Percentiles rank a stretch among this genome's conserved stretches.
Evolutionary conservation across 768 basidiomycete species (phyloP).

Genomic region (Royoungia palumana): DNA sequence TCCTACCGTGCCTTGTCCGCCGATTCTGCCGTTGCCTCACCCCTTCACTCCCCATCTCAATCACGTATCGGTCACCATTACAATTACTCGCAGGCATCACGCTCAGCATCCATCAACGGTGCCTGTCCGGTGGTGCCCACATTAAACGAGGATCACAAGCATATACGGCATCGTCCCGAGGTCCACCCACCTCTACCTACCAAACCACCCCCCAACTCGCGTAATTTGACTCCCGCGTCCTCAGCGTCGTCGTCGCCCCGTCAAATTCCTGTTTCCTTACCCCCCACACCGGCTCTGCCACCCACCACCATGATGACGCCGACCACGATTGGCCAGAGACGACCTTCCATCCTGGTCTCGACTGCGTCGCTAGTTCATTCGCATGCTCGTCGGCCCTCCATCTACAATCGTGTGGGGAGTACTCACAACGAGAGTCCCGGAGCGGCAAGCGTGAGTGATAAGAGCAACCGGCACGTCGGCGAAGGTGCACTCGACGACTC

Average conservation of each 20-base stretch:
- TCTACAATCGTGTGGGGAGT: constrained; percentile 39
- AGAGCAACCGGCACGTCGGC: constrained; percentile 61
- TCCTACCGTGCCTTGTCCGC: constrained; percentile 27
- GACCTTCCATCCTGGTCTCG: constrained; percentile 38
- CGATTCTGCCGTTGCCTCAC: constrained; percentile 18
- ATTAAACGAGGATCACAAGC: constrained; percentile 24
- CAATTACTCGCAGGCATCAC: constrained; percentile 6
- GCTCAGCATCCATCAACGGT: constrained; percentile 18
- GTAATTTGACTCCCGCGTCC: constrained; percentile 53
- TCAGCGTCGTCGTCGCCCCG: constrained; percentile 59
- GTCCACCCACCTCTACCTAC: constrained; percentile 13
- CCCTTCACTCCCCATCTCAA: constrained; percentile 24
- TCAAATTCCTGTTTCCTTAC: constrained; percentile 31
- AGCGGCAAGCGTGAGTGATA: constrained; percentile 36
- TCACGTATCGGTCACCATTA: constrained; percentile 14
- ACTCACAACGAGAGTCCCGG: constrained; percentile 33
- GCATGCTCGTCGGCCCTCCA: constrained; percentile 35
- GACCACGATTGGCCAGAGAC: constrained; percentile 41
- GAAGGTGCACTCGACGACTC: constrained; percentile 79
- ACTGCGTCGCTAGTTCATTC: constrained; percentile 31
- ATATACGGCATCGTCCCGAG: constrained; percentile 16
- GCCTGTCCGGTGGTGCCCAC: constrained; percentile 22
- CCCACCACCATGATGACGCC: constrained; percentile 43
- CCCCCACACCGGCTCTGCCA: constrained; percentile 32
- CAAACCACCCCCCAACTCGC: constrained; percentile 38